phyloP scores from a whole-genome alignment of 352 stramenopile species.

The Phytophthora podocarpi region DNA sequence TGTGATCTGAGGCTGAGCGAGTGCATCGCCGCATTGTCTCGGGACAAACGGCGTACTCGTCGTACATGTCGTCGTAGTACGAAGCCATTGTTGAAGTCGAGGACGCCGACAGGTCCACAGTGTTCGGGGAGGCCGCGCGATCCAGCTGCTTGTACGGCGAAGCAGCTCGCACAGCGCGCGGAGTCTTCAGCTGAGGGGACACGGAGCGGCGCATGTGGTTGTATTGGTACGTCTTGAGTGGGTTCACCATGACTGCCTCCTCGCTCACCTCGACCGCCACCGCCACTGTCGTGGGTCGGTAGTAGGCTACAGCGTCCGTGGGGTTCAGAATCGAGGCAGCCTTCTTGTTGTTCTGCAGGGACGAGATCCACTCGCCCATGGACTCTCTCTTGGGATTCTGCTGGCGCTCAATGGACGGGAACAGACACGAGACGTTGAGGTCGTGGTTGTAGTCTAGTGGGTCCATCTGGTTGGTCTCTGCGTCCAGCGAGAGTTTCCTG shows the following conservation, averaged over 20 bases:
- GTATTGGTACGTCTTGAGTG: slow-evolving; percentile 31
- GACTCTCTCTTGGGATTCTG: slow-evolving; percentile 32
- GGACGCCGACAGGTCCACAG: slow-evolving; percentile 66
- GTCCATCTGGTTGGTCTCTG: slow-evolving; percentile 21
- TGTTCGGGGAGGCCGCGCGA: slow-evolving; percentile 25
- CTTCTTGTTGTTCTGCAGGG: slow-evolving; percentile 31
- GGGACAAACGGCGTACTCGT: slow-evolving; percentile 41
- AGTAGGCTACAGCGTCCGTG: slow-evolving; percentile 21
- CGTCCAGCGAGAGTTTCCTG: slow-evolving; percentile 47
- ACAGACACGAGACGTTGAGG: slow-evolving; percentile 23
- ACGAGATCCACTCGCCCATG: slow-evolving; percentile 36
- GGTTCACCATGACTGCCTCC: slow-evolving; percentile 32
- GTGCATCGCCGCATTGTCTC: slow-evolving; percentile 38
- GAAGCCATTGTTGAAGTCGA: slow-evolving; percentile 74
- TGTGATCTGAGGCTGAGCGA: slow-evolving; percentile 41
- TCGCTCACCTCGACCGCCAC: slow-evolving; percentile 27
- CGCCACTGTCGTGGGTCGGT: slow-evolving; percentile 28
- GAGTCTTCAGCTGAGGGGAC: slow-evolving; percentile 31
- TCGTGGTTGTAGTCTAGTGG: slow-evolving; percentile 17
- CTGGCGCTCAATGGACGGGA: slow-evolving; percentile 40
- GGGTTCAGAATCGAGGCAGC: slow-evolving; percentile 1
- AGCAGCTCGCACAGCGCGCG: slow-evolving; percentile 19
- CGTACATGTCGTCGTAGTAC: slow-evolving; percentile 71
- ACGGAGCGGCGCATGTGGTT: slow-evolving; percentile 21
- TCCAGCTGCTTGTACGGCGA: slow-evolving; percentile 44